Base-by-base conservation (phyloP, 2,329 filamentous ascomycete species). In the Calonectria honghensis region DNA sequence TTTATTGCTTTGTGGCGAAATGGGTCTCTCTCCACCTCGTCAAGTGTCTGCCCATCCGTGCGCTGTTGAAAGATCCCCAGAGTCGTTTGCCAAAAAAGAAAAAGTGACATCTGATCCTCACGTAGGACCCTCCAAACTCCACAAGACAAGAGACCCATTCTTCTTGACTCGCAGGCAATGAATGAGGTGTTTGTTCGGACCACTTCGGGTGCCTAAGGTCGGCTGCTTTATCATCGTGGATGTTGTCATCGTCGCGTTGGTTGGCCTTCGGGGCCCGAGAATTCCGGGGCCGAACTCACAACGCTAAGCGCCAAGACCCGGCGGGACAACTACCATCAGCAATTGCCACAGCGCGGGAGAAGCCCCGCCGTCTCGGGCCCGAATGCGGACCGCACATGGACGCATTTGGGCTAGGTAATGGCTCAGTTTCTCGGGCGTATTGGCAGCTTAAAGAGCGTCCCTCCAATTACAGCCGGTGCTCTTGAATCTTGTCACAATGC, bases 221-320 rank as follows among this genome's bases (percentile, higher is more conserved):
- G 14, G 3, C 35, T 39, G 57, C 37, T 63, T 63, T 14, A 35
- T 31, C 39, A 63, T 24, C 37, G 18, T 10, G 39, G 57, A 29
- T 41, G 57, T 63, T 16, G 57, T 7, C 57, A 41, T 41, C 1
- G 27, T 41, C 27, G 35, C 39, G 57, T 50, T 35, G 61, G 41
- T 65, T 65, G 61, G 41, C 29, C 39, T 13, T 32, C 61, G 61
- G 61, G 39, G 18, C 61, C 61, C 61, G 61, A 65, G 61, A 50
- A 50, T 65, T 18, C 61, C 61, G 61, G 20, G 4, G 41, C 61
- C 39, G 39, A 65, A 27, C 41, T 27, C 13, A 29, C 31, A 24
- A 45, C 61, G 29, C 39, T 11, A 32, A 32, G 18, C 29, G 61
- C 61, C 61, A 65, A 65, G 61, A 65, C 41, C 6, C 41, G 18